These are phyloP conservation scores for Lomentospora prolificans DNA, from an alignment of 2,329 filamentous ascomycete species.

Conservation along the genomic window DNA sequence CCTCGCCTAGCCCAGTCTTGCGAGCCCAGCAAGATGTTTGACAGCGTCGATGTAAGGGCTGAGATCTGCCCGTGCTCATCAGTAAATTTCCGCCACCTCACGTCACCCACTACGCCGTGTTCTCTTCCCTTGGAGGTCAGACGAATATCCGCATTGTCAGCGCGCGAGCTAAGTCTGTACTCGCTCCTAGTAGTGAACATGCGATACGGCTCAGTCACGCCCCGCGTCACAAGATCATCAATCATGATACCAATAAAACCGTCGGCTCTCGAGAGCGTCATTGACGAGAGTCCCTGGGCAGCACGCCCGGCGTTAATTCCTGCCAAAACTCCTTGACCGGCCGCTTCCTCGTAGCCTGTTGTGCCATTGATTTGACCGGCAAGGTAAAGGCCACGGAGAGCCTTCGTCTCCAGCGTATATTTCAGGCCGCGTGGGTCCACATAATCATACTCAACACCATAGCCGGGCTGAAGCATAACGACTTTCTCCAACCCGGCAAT, in stretches of 20 bases:
- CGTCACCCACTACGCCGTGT: conserved; percentile 69
- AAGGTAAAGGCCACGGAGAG: conserved; percentile 78
- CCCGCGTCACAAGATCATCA: conserved; percentile 93
- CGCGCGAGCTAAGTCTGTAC: conserved; percentile 83
- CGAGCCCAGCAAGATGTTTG: conserved; percentile 45
- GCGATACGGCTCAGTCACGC: conserved; percentile 90
- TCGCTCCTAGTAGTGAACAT: conserved; percentile 98
- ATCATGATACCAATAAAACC: conserved; percentile 99
- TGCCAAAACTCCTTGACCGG: conserved; percentile 83
- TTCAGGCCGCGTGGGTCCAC: conserved; percentile 84
- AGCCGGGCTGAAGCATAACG: conserved; percentile 86
- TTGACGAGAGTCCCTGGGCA: conserved; percentile 52
- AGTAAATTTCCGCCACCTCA: conserved; percentile 62
- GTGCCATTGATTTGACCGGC: conserved; percentile 98
- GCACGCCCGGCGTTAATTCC: conserved; percentile 90
- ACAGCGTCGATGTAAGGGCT: conserved; percentile 53
- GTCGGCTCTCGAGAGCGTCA: conserved; percentile 70
- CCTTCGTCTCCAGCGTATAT: conserved; percentile 88
- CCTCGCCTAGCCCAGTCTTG: conserved; percentile 60
- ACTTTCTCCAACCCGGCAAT: conserved; percentile 83
- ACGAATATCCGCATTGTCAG: conserved; percentile 87
- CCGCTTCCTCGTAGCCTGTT: conserved; percentile 95
- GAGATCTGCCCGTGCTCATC: conserved; percentile 58
- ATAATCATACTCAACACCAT: conserved; percentile 98
- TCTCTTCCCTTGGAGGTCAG: conserved; percentile 69